A percentile compares a stretch with the other conserved stretches of the same genome.
Conservation (phyloP, 2,329 filamentous ascomycete species). For the Alternaria ethzedia region DNA sequence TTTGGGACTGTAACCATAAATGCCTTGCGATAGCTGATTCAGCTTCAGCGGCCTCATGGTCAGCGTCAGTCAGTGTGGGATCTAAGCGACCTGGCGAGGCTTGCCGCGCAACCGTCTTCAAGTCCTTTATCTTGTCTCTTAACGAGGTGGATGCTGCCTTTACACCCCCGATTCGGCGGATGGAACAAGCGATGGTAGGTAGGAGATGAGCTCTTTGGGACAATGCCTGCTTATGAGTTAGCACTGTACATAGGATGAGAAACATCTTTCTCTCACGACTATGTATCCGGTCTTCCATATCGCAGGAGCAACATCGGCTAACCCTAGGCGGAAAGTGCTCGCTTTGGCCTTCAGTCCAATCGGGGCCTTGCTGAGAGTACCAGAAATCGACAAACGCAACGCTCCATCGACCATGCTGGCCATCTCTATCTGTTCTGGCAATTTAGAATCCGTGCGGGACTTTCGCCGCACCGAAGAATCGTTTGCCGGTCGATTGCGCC, state of each 20-base stretch:
- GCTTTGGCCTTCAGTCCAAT: constrained; percentile 39
- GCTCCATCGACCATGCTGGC: constrained; percentile 42
- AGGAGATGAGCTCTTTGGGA: constrained; percentile 44
- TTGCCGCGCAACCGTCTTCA: background rate
- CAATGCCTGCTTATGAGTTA: constrained; percentile 31
- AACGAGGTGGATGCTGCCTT: constrained; percentile 20
- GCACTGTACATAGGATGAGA: background rate
- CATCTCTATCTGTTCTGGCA: background rate
- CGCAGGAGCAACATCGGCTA: constrained; percentile 49
- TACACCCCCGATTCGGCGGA: constrained; percentile 18
- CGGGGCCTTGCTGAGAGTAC: constrained; percentile 26
- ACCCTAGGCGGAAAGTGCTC: constrained; percentile 39
- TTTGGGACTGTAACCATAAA: constrained; percentile 16
- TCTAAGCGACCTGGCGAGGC: background rate
- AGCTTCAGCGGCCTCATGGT: background rate
- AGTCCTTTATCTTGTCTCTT: constrained; percentile 19
- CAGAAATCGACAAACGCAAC: constrained; percentile 45
- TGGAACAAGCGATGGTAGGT: constrained; percentile 49
- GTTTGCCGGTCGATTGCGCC: background rate
- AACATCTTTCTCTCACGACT: constrained; percentile 21
- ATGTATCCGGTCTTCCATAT: constrained; percentile 51
- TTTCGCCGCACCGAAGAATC: background rate
- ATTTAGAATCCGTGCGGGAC: background rate
- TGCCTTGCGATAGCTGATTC: background rate
- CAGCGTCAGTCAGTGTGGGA: background rate